A percentile compares a stretch with the other conserved stretches of the same genome.
phyloP scores from a whole-genome alignment of 1,284 basidiomycete species.

The Cutaneotrichosporon spelunceum region DNA sequence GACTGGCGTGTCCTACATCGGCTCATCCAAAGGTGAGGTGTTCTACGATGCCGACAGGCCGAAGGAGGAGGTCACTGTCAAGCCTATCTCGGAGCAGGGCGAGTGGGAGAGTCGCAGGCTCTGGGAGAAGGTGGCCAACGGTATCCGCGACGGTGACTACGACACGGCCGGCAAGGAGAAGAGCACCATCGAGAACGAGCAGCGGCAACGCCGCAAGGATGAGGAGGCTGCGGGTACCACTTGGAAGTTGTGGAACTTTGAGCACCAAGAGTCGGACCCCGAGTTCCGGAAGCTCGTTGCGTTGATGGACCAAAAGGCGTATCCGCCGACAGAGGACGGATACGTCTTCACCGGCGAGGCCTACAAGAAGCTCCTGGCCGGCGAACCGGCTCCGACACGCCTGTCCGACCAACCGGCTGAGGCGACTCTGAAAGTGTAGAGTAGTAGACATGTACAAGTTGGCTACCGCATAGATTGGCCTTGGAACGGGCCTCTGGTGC shows the following conservation, averaged over 20 bases:
- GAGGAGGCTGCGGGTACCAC: constrained; percentile 68
- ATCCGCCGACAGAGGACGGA: constrained; percentile 49
- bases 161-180: constrained; percentile 88
- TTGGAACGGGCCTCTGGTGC: background rate
- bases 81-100: constrained; percentile 62
- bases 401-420: background rate
- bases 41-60: constrained; percentile 56
- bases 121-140: constrained; percentile 84
- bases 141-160: constrained; percentile 86
- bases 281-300: constrained; percentile 59
- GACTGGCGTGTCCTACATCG: constrained; percentile 64
- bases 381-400: background rate
- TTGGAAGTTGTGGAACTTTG: constrained; percentile 77
- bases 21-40: constrained; percentile 55
- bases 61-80: constrained; percentile 69
- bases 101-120: constrained; percentile 83
- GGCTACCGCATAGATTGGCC: background rate
- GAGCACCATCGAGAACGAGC: constrained; percentile 90
- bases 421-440: background rate
- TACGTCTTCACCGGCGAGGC: constrained; percentile 40
- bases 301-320: constrained; percentile 47
- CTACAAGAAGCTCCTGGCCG: background rate
- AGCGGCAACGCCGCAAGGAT: constrained; percentile 81
- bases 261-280: constrained; percentile 63
- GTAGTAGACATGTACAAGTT: background rate